Evolutionary conservation across 2,329 filamentous ascomycete genomes (phyloP).

Genomic region (Cercospora brassicicola): DNA sequence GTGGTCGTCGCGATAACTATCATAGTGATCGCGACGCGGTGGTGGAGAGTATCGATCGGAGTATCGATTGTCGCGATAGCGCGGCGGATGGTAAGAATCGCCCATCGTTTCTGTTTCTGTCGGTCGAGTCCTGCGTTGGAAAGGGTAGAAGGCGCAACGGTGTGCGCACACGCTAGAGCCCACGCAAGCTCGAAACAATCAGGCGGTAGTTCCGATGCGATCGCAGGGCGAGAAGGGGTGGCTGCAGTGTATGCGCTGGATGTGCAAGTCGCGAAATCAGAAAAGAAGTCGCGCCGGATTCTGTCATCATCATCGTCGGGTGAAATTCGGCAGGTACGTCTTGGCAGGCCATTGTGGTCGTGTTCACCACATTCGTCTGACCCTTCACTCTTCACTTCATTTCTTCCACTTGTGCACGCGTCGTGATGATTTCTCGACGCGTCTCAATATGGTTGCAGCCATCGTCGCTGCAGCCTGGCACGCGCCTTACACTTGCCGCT

Average conservation of each 20-base stretch:
- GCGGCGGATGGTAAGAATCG: conserved; percentile 16
- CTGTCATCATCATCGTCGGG: conserved; percentile 8
- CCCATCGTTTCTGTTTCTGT: conserved; percentile 10
- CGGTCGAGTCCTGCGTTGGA: background rate
- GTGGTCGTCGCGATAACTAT: conserved; percentile 15
- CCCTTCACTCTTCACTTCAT: background rate
- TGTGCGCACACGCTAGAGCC: background rate
- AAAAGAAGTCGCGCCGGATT: conserved; percentile 1
- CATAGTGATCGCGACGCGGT: conserved; percentile 8
- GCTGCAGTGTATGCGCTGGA: background rate
- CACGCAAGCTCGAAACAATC: background rate
- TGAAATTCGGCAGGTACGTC: background rate
- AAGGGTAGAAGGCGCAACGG: background rate
- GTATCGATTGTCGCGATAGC: conserved; percentile 5
- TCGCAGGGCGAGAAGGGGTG: background rate
- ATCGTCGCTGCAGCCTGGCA: background rate
- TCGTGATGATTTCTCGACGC: background rate
- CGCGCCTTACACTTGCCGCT: background rate
- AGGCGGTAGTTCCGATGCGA: background rate
- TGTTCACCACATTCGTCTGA: background rate
- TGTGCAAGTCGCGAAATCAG: background rate
- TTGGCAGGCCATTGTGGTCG: conserved; percentile 6
- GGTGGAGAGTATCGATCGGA: background rate
- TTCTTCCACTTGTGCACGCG: background rate
- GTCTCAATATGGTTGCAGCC: background rate